Base-by-base conservation (phyloP, 805 yeast genomes). In the Wickerhamomyces xylosicus region DNA sequence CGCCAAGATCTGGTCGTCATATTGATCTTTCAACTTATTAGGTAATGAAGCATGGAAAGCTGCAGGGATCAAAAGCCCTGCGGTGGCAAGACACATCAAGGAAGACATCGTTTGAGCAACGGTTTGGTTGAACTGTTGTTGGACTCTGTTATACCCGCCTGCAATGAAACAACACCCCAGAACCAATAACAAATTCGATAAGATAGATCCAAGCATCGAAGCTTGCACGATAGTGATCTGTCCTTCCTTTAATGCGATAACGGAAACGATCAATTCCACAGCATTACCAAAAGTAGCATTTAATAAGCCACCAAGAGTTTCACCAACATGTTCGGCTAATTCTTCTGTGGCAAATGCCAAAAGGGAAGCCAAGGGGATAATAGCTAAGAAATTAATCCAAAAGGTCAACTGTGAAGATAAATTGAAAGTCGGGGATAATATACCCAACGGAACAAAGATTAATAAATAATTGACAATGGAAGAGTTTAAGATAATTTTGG, bases 211-310 rank as follows among this genome's bases (percentile, higher is more conserved):
- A 41, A 92, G 72, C 97, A 92, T 90, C 17, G 95, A 84, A 2
- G 97, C 95, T 62, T 92, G 97, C 21, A 92, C 97, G 53, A 92
- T 89, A 46, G 95, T 72, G 37, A 92, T 77, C 62, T 92, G 97
- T 48, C 85, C 84, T 34, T 84, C 81, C 48, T 64, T 69, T 52
- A 92, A 68, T 1, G 98, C 98, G 49, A 92, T 86, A 20, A 92
- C 67, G 2, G 95, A 84, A 28, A 92, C 97, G 59, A 92, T 92
- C 43, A 92, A 76, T 64, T 92, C 98, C 18, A 92, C 96, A 2
- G 97, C 97, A 59, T 92, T 92, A 42, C 98, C 98, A 58, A 92
- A 85, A 9, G 97, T 89, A 3, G 98, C 98, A 62, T 92, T 92
- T 53, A 92, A 69, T 46, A 92, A 69, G 1, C 97, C 97, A 13